Evolutionary conservation across 2,329 filamentous ascomycete species (phyloP), one percentile per base, ranked within the genome.

Genomic region (Aspergillus quadrilineatus): DNA sequence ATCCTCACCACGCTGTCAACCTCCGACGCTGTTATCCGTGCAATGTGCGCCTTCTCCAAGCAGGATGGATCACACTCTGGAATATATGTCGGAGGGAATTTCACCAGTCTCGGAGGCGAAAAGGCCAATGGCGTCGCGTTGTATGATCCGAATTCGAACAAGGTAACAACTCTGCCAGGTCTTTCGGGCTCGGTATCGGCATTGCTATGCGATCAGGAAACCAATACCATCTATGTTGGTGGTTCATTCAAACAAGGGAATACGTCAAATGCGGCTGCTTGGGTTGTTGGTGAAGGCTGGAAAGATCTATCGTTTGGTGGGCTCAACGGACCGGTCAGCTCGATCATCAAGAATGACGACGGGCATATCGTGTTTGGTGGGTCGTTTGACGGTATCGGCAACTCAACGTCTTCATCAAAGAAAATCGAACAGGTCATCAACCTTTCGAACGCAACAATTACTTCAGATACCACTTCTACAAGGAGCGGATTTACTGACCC

Each of bases 361-460:
- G 90, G 89, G 7, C 89, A 95, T 69, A 89, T 99, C 62, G 84
- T 97, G 54, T 99, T 97, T 69, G 95, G 91, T 46, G 94, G 94
- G 49, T 85, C 84, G 55, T 99, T 99, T 69, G 92, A 90, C 56
- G 91, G 91, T 6, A 77, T 97, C 7, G 91, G 91, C 59, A 97
- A 97, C 71, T 83, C 87, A 2, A 89, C 85, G 2, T 63, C 85
- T 2, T 63, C 66, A 3, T 61, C 65, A 5, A 84, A 87, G 1
- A 85, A 80, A 26, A 78, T 84, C 56, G 85, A 85, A 26, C 93
- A 97, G 73, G 80, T 89, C 41, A 85, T 99, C 74, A 97, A 97
- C 65, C 80, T 99, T 14, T 84, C 84, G 28, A 86, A 86, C n/a
- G 91, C 90, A 26, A 86, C 83, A 48, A 86, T 97, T 62, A 85